phyloP scores from a whole-genome alignment of 2,329 filamentous ascomycete genomes.

The Mycogone perniciosa region DNA sequence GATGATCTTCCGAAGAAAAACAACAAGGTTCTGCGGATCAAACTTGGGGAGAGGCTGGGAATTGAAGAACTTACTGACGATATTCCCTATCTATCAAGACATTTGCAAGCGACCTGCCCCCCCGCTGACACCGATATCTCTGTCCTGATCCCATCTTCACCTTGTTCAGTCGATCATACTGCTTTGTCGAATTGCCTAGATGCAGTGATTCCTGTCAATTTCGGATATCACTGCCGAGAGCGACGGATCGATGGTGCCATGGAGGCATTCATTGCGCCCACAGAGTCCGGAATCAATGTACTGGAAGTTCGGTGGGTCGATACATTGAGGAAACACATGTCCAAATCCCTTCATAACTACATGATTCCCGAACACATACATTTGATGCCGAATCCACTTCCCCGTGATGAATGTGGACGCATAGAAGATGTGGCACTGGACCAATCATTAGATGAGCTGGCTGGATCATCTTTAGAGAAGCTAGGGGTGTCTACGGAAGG shows the following conservation, averaged over 20 bases:
- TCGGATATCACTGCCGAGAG: slow-evolving; percentile 16
- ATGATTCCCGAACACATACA: slow-evolving; percentile 35
- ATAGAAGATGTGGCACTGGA: slow-evolving; percentile 32
- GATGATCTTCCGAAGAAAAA: slow-evolving; percentile 48
- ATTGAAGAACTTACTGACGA: slow-evolving; percentile 40
- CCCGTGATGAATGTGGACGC: slow-evolving; percentile 23
- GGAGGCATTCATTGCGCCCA: slow-evolving; percentile 21
- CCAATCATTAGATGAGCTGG: slow-evolving; percentile 22
- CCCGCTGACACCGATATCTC: slow-evolving; percentile 40
- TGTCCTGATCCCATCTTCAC: slow-evolving; percentile 30
- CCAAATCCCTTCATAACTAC: slow-evolving; percentile 23
- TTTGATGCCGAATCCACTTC: slow-evolving; percentile 28
- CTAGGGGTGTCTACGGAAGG: slow-evolving; percentile 26
- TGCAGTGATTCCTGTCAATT: slow-evolving; percentile 12
- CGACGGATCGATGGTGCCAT: slow-evolving; percentile 4
- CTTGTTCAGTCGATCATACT: slow-evolving; percentile 28
- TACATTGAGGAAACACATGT: slow-evolving; percentile 16
- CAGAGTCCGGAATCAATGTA: neutral
- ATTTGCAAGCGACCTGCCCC: slow-evolving; percentile 45
- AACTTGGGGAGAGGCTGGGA: slow-evolving; percentile 41
- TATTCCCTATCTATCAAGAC: slow-evolving; percentile 37
- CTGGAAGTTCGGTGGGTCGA: slow-evolving; percentile 6
- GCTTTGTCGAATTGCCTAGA: slow-evolving; percentile 21
- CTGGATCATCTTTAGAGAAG: slow-evolving; percentile 18
- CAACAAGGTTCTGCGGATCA: slow-evolving; percentile 52